A percentile compares a stretch with the other conserved stretches of the same genome.
Evolutionary conservation across 2,329 filamentous ascomycete species (phyloP).

Genomic region (Epicoccum sorghinum): DNA sequence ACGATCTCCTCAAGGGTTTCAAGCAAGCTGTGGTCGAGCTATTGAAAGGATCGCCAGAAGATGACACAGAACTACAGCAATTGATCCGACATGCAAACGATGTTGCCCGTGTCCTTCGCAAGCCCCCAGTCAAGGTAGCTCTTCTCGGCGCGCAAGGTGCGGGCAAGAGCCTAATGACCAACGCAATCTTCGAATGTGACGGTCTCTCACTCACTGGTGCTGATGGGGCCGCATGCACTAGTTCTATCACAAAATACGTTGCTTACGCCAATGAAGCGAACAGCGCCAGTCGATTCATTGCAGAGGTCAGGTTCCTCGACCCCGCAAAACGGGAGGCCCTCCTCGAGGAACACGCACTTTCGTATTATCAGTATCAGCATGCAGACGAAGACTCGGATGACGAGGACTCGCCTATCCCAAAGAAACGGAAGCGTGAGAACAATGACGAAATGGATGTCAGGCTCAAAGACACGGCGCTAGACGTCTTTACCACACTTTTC

Average conservation of each 20-base stretch:
- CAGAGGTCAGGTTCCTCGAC: slow-evolving; percentile 25
- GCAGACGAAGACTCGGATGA: slow-evolving; percentile 20
- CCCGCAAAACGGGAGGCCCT: slow-evolving; percentile 17
- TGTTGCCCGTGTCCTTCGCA: slow-evolving; percentile 16
- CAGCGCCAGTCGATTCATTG: slow-evolving; percentile 8
- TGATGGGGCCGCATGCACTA: slow-evolving; percentile 28
- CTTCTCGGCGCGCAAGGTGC: slow-evolving; percentile 31
- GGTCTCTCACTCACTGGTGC: slow-evolving; percentile 30
- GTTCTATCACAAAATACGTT: slow-evolving; percentile 20
- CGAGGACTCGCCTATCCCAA: slow-evolving; percentile 4
- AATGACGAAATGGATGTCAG: slow-evolving; percentile 24
- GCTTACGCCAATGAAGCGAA: background rate
- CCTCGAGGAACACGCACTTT: slow-evolving; percentile 20
- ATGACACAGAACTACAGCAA: slow-evolving; percentile 23
- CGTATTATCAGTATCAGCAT: background rate
- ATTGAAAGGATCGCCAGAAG: background rate
- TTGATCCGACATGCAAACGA: slow-evolving; percentile 8
- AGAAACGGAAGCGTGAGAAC: too few species aligned
- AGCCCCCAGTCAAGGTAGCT: slow-evolving; percentile 16
- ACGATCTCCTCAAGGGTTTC: background rate
- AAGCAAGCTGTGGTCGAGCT: background rate
- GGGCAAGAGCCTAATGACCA: slow-evolving; percentile 26
- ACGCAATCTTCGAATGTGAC: slow-evolving; percentile 25
- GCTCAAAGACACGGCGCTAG: slow-evolving; percentile 27
- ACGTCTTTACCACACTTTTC: slow-evolving; percentile 28